Evolutionary conservation across 2,329 filamentous ascomycete genomes (phyloP), one percentile per base, ranked within the genome.

Genomic region (Chrysosporium queenslandicum): DNA sequence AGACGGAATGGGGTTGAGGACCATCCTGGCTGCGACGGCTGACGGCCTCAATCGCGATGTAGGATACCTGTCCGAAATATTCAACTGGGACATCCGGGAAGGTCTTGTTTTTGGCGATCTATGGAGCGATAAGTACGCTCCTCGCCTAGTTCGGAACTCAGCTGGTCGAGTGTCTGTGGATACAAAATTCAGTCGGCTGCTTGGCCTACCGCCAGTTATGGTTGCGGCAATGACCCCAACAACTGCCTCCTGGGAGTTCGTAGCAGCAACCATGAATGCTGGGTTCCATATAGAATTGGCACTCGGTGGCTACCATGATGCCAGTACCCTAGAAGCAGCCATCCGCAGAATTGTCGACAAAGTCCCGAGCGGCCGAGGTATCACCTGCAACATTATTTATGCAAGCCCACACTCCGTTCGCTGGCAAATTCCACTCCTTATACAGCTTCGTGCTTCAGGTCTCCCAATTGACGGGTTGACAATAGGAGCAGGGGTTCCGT

Each of bases 211-310:
- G 8, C 90, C 90, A 0, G 74, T 96, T 57, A 83, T 95, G 75
- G 88, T 94, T 56, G 87, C 88, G 52, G 90, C 88, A 66, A 96
- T 96, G 90, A 95, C 90, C 1, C 90, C 90, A 14, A 81, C 80
- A 56, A 96, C 90, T 0, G 87, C 94, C 2, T 82, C 87, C 0
- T 92, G 86, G 85, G 87, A 94, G 68, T 94, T 95, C 59, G 86
- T 95, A 37, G 84, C 88, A 4, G 87, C 88, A 1, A 91, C 87
- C 14, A 94, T 94, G 86, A 91, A 91, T 60, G 87, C 89, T 51
- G 89, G 89, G 16, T 95, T 94, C 68, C 87, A 94, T 58, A 87
- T 94, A 59, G 89, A 95, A 74, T 77, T 95, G 59, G 89, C 83
- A 55, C 88, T 87, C 65, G 89, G 89, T 67, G 89, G 89, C 57